Evolutionary conservation across 139 green algal genomes (phyloP).

Genomic region (Auxenochlorella pyrenoidosa): DNA sequence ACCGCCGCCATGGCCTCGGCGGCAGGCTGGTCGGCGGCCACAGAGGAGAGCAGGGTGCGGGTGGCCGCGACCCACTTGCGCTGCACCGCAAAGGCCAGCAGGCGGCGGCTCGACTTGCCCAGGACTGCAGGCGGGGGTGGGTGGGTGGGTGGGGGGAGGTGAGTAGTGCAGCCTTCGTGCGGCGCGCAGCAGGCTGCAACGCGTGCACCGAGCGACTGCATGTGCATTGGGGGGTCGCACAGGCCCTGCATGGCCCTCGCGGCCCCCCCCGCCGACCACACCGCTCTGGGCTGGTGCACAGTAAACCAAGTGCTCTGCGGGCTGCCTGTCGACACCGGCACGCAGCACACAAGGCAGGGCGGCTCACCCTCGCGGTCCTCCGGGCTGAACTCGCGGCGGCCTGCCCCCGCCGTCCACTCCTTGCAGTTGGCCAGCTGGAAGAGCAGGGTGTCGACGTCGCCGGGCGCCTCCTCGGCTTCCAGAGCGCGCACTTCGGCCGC

Average conservation of each 20-base stretch:
- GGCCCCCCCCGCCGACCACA: too few relatives aligned
- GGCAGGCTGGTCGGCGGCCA: background rate
- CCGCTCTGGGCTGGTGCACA: too few relatives aligned
- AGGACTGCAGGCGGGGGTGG: background rate
- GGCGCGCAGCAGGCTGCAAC: background rate
- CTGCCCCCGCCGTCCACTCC: background rate
- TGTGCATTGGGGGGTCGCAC: too few relatives aligned
- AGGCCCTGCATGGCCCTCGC: too few relatives aligned
- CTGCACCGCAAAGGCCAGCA: conserved; percentile 44
- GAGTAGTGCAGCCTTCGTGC: background rate
- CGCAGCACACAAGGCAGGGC: background rate
- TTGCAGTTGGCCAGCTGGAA: conserved; percentile 33
- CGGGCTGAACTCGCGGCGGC: background rate
- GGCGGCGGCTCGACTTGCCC: conserved; percentile 25
- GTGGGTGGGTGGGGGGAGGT: too few relatives aligned
- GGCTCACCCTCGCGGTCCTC: background rate
- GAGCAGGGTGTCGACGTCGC: conserved; percentile 29
- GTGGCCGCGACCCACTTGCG: conserved; percentile 46
- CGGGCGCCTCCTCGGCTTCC: background rate
- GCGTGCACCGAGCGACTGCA: background rate
- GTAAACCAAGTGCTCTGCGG: too few relatives aligned
- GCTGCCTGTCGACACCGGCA: too few relatives aligned
- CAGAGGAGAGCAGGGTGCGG: conserved; percentile 31
- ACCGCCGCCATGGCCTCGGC: conserved; percentile 32
- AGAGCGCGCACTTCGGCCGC: conserved; percentile 29